Base-by-base conservation (phyloP, 805 yeast genomes). In the Starmerella kuoi region DNA sequence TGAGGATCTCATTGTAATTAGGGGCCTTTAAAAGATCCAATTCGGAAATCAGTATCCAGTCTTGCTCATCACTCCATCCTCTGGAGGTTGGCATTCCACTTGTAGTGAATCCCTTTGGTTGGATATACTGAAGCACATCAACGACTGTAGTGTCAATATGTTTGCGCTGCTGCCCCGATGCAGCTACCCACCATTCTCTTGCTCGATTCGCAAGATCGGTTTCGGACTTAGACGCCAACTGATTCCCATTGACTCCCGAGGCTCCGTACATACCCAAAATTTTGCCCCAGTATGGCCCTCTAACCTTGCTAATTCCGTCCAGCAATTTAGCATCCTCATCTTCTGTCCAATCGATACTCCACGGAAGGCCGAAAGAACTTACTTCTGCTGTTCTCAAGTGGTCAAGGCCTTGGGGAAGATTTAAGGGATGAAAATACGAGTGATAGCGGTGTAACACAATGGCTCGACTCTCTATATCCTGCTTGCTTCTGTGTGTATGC, bases 51-150 rank as follows among this genome's bases (percentile, higher is more conserved):
- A 40, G 34, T 8, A 40, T 14, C 7, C 22, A 15, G 24, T 40
- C 44, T 15, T 28, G 44, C 26, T 40, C 44, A 15, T 40, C 44
- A 14, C 26, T 40, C 44, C 44, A 40, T 7, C 44, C 44, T 18
- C 44, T 37, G 19, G 44, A 40, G 7, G 41, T 35, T 9, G 44
- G 44, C 18, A 40, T 20, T 6, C 44, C 44, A 23, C 34, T 40
- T 6, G 35, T 14, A n/a, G 44, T 40, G 24, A 25, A 18, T 6
- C 44, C 44, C 27, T 40, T 40, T 6, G 44, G 41, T 11, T 25
- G 31, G 19, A 40, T 27, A 26, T 27, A 35, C 30, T 40, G 33
- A 14, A 40, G 28, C 14, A 23, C 42, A 8, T 37, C 42, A 18
- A 37, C n/a, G 15, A 25, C 19, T 7, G 17, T 6, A 24, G 17